These are phyloP conservation scores for Lactuca sativa DNA, from an alignment of 129 eudicot species.

Conservation along the genomic window DNA sequence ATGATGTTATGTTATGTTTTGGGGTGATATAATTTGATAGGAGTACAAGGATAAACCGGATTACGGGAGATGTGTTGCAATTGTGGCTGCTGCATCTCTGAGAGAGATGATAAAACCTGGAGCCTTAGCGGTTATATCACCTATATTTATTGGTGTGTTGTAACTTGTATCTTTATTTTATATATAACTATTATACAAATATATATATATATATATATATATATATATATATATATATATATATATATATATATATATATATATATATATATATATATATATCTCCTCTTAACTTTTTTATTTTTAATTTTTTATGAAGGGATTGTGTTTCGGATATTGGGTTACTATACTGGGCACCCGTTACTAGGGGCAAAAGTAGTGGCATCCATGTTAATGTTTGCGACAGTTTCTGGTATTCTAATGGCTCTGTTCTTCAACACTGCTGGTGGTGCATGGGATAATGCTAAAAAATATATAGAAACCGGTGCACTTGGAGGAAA, in stretches of 20 bases:
- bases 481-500: conserved; percentile 98
- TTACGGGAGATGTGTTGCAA: conserved; percentile 92
- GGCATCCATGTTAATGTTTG: conserved; percentile 94
- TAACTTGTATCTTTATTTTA: too few relatives aligned
- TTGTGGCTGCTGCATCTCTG: conserved; percentile 96
- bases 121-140: conserved; percentile 87
- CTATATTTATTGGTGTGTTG: conserved; percentile 70
- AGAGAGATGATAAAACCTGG: conserved; percentile 99
- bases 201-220: too few relatives aligned
- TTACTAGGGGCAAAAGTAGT: conserved; percentile 98
- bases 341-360: conserved; percentile 87
- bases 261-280: too few relatives aligned
- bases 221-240: too few relatives aligned
- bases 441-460: conserved; percentile 99
- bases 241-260: too few relatives aligned
- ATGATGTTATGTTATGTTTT: not conserved
- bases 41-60: conserved; percentile 95
- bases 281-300: not conserved
- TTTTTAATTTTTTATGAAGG: conserved; percentile 40
- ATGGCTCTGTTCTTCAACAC: conserved; percentile 99
- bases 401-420: conserved; percentile 94
- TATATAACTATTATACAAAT: too few relatives aligned
- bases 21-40: conserved; percentile 30
- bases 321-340: conserved; percentile 78
- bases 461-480: conserved; percentile 96